Base-by-base conservation (phyloP, 2,329 filamentous ascomycete genomes). In the Exserohilum turcica region DNA sequence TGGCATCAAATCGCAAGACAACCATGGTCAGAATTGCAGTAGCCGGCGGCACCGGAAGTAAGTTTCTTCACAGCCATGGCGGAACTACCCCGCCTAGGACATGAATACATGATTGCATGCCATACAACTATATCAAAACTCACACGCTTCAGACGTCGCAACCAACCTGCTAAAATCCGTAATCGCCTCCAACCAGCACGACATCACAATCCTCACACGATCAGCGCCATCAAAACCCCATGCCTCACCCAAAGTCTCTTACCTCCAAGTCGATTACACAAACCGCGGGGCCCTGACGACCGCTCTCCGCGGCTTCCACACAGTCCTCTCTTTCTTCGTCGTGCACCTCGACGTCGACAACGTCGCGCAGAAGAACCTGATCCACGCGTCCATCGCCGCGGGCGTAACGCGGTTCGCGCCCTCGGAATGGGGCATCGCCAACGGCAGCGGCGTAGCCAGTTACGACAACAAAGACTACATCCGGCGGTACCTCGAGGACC, bases 111-210 rank as follows among this genome's bases (percentile, higher is more conserved):
- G n/a, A 24, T 24, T 7, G 4, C 29, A 29, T 13, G 19, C 5
- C 6, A 33, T 15, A 27, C 42, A 31, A 27, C 31, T 18, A 16
- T 36, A 24, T 4, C 21, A 24, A 5, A 24, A 16, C 46, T 39
- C 5, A 32, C 16, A 29, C 19, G 3, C 2, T 10, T 39, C 5
- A 85, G 82, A 82, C 49, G 78, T 86, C 40, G 80, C 79, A 2
- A 75, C 71, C 36, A 82, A 84, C 62, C 64, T 86, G 8, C 68
- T 85, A 18, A 81, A 84, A 52, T 75, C 70, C 3, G 72, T 85
- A 0, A 61, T 82, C 2, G 76, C 77, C 3, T 73, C 74, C 3
- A 74, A 75, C 8, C 83, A 79, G 48, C 83, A 86, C 51, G 73
- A 83, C 0, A 80, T 86, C 39, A 67, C 76, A 0, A 72, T 86